These are phyloP conservation scores for Aspergillus spinulosporus DNA, from an alignment of 2,329 filamentous ascomycete genomes.

Conservation along the genomic window DNA sequence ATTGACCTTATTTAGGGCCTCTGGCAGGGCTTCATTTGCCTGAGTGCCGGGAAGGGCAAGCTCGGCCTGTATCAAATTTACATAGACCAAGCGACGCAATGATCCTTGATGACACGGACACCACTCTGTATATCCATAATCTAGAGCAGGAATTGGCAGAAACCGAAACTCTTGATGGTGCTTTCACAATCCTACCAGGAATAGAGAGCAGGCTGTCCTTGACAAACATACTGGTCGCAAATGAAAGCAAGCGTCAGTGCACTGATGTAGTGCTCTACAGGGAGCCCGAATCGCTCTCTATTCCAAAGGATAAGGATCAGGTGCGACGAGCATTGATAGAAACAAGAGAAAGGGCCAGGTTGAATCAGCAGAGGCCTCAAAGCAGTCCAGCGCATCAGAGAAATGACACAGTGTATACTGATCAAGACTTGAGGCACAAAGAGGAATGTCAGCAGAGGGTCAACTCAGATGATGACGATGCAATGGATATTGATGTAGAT, in stretches of 20 bases:
- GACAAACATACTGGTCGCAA: conserved; percentile 64
- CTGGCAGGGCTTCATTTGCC: conserved; percentile 17
- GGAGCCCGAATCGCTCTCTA: conserved; percentile 72
- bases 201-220: conserved; percentile 77
- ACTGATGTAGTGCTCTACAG: conserved; percentile 80
- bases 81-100: conserved; percentile 60
- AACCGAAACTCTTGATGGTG: conserved; percentile 58
- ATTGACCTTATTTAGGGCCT: conserved; percentile 19
- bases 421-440: background rate
- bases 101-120: conserved; percentile 81
- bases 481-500: conserved; percentile 5
- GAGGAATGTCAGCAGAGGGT: background rate
- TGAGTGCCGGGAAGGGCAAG: conserved; percentile 14
- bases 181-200: conserved; percentile 78
- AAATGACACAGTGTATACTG: background rate
- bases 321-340: conserved; percentile 65
- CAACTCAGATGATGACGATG: background rate
- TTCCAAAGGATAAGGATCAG: conserved; percentile 70
- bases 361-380: background rate
- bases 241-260: conserved; percentile 52
- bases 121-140: conserved; percentile 88
- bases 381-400: background rate
- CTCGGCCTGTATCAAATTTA: background rate
- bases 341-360: conserved; percentile 19
- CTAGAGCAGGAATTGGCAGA: conserved; percentile 83